Percentiles rank a stretch among this genome's conserved stretches.
phyloP scores from a whole-genome alignment of 768 basidiomycete genomes.

The Daedaleopsis sinensis region DNA sequence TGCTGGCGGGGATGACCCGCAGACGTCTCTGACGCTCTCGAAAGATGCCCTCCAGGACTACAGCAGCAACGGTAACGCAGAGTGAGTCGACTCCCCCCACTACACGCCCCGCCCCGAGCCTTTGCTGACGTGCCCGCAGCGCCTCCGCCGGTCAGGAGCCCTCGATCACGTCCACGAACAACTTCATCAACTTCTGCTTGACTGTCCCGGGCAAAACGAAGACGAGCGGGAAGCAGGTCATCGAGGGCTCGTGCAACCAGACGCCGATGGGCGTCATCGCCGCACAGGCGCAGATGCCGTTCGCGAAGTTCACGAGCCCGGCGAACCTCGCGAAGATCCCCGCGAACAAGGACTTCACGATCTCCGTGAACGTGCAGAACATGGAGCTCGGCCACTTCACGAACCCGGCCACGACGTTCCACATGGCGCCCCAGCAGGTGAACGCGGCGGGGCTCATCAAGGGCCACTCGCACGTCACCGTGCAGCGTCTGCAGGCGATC shows the following conservation, averaged over 20 bases:
- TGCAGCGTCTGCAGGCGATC: constrained; percentile 49
- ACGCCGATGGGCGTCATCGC: constrained; percentile 65
- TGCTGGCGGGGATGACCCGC: constrained; percentile 4
- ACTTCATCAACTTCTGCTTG: constrained; percentile 66
- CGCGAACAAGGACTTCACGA: constrained; percentile 56
- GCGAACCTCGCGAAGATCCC: constrained; percentile 47
- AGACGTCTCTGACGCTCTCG: constrained; percentile 41
- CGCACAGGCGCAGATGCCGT: constrained; percentile 54
- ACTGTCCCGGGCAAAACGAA: constrained; percentile 37
- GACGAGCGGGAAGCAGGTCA: constrained; percentile 48
- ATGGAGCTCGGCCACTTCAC: constrained; percentile 61
- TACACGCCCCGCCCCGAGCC: not conserved
- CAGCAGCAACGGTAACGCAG: constrained; percentile 51
- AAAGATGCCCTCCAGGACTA: constrained; percentile 46
- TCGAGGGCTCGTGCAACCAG: constrained; percentile 60
- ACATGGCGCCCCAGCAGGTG: constrained; percentile 55
- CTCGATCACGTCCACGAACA: constrained; percentile 58
- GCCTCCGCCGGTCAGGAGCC: constrained; percentile 49
- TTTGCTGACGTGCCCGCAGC: not conserved
- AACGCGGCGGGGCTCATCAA: constrained; percentile 44
- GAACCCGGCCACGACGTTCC: constrained; percentile 56
- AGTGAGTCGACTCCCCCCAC: not conserved
- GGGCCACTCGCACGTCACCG: constrained; percentile 61
- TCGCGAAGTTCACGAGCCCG: constrained; percentile 55
- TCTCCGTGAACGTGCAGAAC: constrained; percentile 50